Percentiles rank a stretch among this genome's conserved stretches.
These are phyloP conservation scores for Hemerocallis citrina DNA, from an alignment of 106 monocot genomes.

Conservation along the genomic window DNA sequence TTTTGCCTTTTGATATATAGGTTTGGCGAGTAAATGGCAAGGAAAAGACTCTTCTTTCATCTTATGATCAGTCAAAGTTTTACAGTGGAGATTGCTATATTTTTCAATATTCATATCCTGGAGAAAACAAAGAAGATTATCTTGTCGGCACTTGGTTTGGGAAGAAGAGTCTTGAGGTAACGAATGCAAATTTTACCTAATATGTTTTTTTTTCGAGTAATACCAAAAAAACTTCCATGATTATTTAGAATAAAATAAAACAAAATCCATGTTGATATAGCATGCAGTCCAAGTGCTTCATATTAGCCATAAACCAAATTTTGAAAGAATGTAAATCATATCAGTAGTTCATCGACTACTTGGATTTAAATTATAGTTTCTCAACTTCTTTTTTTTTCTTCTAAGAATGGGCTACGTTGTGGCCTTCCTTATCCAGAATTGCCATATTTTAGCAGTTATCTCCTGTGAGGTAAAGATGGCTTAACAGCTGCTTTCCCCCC, in stretches of 20 bases:
- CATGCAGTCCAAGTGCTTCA: neutral
- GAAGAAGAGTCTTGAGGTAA: conserved; percentile 41
- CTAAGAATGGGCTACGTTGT: too few species aligned
- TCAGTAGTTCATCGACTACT: too few species aligned
- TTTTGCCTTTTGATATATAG: conserved; percentile 10
- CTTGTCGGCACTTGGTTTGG: conserved; percentile 62
- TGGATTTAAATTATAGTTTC: too few species aligned
- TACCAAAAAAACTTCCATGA: neutral
- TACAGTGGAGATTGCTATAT: conserved; percentile 94
- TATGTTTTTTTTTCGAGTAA: neutral
- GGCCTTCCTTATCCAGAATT: too few species aligned
- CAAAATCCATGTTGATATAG: too few species aligned
- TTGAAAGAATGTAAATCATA: too few species aligned
- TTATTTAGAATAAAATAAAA: too few species aligned
- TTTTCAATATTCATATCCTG: conserved; percentile 50
- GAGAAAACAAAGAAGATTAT: conserved; percentile 45
- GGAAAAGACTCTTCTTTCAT: conserved; percentile 59
- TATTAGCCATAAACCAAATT: neutral
- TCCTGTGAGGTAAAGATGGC: too few species aligned
- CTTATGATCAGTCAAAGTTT: conserved; percentile 67
- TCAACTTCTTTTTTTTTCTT: too few species aligned
- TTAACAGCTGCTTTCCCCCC: too few species aligned
- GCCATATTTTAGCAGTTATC: too few species aligned
- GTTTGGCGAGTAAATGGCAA: conserved; percentile 83
- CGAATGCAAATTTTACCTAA: neutral